A percentile compares a stretch with the other conserved stretches of the same genome.
Evolutionary conservation across 768 basidiomycete genomes (phyloP).

Genomic region (Pisolithus albus): DNA sequence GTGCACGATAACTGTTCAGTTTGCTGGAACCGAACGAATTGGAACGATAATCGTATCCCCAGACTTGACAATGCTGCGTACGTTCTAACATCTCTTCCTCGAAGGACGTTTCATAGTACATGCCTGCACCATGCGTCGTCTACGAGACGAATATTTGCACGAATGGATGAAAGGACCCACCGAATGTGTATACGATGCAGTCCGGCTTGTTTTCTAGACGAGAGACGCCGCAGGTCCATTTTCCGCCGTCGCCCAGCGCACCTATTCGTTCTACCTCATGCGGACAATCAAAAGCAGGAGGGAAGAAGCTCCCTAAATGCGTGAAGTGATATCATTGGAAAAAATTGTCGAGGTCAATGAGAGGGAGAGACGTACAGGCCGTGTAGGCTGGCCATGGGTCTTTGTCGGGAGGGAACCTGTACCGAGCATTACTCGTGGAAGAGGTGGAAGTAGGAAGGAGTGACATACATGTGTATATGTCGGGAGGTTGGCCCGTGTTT

Average conservation of each 20-base stretch:
- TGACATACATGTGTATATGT: constrained; percentile 41
- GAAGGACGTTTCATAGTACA: constrained; percentile 59
- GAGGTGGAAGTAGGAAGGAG: constrained; percentile 1
- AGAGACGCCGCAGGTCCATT: constrained; percentile 63
- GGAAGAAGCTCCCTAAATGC: constrained; percentile 40
- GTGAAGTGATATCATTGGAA: constrained; percentile 1
- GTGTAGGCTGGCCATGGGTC: constrained; percentile 54
- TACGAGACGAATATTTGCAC: not conserved
- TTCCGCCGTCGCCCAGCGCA: constrained; percentile 59
- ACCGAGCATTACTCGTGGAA: constrained; percentile 4
- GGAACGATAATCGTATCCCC: constrained; percentile 50
- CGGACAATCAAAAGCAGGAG: constrained; percentile 38
- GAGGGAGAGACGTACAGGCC: constrained; percentile 36
- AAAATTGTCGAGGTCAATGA: not conserved
- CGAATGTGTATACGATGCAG: constrained; percentile 59
- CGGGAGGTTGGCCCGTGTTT: constrained; percentile 47
- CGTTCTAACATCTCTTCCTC: constrained; percentile 50
- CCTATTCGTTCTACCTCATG: constrained; percentile 38
- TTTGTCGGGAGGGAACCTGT: constrained; percentile 46
- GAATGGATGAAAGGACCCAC: constrained; percentile 23
- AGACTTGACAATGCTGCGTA: constrained; percentile 46
- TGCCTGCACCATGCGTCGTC: constrained; percentile 22
- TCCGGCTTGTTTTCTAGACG: constrained; percentile 45
- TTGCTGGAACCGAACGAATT: constrained; percentile 29
- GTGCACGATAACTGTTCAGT: constrained; percentile 31